phyloP scores from a whole-genome alignment of 2,329 filamentous ascomycete species.

The Fusarium virguliforme region DNA sequence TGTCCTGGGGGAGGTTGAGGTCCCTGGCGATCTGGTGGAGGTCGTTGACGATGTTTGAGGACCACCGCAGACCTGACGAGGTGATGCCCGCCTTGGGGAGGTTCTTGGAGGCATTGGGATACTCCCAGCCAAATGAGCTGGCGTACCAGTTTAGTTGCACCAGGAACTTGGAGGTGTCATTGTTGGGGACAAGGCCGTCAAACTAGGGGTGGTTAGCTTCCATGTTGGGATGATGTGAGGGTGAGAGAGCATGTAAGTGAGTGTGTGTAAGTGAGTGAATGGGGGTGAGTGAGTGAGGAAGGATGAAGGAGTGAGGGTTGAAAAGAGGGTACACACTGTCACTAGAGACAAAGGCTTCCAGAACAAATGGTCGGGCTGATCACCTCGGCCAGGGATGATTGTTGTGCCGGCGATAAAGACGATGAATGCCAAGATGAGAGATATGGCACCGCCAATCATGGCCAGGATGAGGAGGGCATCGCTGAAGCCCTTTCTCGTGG shows the following conservation, averaged over 20 bases:
- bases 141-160: constrained; percentile 50
- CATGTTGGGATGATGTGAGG: background rate
- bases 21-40: constrained; percentile 45
- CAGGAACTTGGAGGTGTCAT: constrained; percentile 48
- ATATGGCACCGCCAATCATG: constrained; percentile 45
- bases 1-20: constrained; percentile 45
- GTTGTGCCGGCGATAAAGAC: constrained; percentile 48
- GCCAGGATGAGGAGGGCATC: constrained; percentile 42
- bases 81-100: constrained; percentile 47
- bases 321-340: constrained; percentile 42
- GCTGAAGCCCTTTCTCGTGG: constrained; percentile 37
- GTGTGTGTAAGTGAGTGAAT: background rate
- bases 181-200: constrained; percentile 49
- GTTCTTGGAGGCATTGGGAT: constrained; percentile 46
- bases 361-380: constrained; percentile 36
- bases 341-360: constrained; percentile 47
- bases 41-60: constrained; percentile 39
- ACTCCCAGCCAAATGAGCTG: constrained; percentile 49
- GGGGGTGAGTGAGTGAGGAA: background rate
- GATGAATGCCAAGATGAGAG: constrained; percentile 37
- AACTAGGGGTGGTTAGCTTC: constrained; percentile 41
- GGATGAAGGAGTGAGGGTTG: no score
- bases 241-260: background rate
- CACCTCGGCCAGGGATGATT: constrained; percentile 30
- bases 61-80: constrained; percentile 34